Evolutionary conservation across 192 early-diverging fungal species (phyloP).

Genomic region (Haplosporangium gracile): DNA sequence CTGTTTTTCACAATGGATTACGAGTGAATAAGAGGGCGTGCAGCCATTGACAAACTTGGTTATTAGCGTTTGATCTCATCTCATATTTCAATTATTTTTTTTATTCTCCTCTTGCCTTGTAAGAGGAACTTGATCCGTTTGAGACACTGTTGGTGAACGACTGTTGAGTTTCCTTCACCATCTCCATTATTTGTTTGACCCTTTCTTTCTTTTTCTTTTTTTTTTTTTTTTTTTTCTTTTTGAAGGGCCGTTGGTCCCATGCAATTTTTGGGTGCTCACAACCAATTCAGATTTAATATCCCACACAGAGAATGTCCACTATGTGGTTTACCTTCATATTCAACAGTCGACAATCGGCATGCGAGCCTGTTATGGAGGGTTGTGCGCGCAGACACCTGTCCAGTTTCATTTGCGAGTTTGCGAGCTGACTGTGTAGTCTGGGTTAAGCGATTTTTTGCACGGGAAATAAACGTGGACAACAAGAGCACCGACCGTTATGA

Average conservation of each 20-base stretch:
- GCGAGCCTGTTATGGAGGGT: not conserved
- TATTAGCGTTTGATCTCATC: conserved; percentile 5
- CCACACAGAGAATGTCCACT: not conserved
- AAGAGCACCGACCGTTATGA: not conserved
- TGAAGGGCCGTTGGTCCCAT: not conserved
- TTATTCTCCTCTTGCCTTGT: not conserved
- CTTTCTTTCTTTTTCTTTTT: not conserved
- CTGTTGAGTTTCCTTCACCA: not conserved
- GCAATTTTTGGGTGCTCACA: not conserved
- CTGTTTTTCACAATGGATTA: too few species aligned
- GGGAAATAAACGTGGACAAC: not conserved
- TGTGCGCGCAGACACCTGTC: not conserved
- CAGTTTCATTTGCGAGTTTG: not conserved
- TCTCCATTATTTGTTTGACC: not conserved
- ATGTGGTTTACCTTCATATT: not conserved
- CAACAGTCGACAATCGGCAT: not conserved
- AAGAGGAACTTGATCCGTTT: not conserved
- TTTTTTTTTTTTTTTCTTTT: not conserved
- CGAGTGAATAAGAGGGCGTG: too few species aligned
- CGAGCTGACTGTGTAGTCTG: not conserved
- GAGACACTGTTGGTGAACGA: not conserved
- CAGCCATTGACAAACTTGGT: too few species aligned
- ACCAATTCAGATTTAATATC: conserved; percentile 11
- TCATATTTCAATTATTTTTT: not conserved
- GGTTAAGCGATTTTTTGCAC: not conserved